Evolutionary conservation across 805 yeast species (phyloP).

Genomic region (Citeromyces matritensis): DNA sequence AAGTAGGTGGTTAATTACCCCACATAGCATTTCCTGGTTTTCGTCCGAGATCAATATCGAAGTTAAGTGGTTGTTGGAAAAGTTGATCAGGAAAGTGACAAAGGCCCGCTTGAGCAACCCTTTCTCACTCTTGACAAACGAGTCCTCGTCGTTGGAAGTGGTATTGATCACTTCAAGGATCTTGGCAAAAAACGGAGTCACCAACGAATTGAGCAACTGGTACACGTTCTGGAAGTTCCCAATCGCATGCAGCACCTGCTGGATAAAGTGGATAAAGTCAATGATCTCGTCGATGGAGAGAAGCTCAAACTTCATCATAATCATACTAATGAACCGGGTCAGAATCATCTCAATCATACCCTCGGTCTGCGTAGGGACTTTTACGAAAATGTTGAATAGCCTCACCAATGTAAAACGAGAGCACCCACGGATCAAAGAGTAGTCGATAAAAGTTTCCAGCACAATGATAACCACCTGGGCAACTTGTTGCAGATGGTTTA

Average conservation of each 20-base stretch:
- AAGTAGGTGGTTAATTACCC: conserved; percentile 46
- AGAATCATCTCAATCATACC: conserved; percentile 25
- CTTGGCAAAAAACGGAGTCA: conserved; percentile 61
- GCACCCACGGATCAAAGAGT: conserved; percentile 68
- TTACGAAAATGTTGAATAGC: conserved; percentile 59
- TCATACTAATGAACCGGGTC: conserved; percentile 56
- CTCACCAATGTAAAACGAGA: conserved; percentile 80
- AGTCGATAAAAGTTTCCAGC: conserved; percentile 54
- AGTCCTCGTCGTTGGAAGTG: conserved; percentile 7
- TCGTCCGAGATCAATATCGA: conserved; percentile 60
- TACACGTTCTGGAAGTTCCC: conserved; percentile 53
- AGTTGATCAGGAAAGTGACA: conserved; percentile 50
- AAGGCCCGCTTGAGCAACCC: conserved; percentile 53
- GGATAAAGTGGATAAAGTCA: conserved; percentile 75
- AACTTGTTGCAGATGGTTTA: conserved; percentile 15
- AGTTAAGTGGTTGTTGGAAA: conserved; percentile 66
- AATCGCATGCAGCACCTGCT: conserved; percentile 76
- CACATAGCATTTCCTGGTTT: conserved; percentile 45
- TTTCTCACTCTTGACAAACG: conserved; percentile 31
- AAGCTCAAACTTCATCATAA: conserved; percentile 41
- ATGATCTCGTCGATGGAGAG: conserved; percentile 50
- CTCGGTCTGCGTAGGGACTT: conserved; percentile 22
- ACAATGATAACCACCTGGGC: conserved; percentile 78
- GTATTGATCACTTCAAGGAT: conserved; percentile 24
- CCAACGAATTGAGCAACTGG: conserved; percentile 54